Conservation (phyloP, 345 rosid species). For the Garcia nutans region DNA sequence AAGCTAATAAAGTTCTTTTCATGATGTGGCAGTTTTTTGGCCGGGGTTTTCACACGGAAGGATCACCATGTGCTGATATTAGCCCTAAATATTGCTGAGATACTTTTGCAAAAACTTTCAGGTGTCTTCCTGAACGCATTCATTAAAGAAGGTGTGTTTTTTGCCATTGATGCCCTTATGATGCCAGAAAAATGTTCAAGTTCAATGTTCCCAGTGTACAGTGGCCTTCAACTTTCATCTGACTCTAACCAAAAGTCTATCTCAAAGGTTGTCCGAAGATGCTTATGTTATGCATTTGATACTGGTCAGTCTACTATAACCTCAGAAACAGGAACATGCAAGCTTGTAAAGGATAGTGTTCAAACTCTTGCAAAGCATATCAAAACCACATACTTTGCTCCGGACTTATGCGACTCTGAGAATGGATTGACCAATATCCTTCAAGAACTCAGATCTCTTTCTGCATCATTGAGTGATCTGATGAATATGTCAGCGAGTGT, state of each 20-base stretch:
- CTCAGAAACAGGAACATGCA: conserved; percentile 53
- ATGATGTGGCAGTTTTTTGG: conserved; percentile 70
- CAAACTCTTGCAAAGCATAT: conserved; percentile 64
- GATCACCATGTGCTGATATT: conserved; percentile 74
- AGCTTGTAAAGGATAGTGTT: conserved; percentile 62
- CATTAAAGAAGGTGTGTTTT: conserved; percentile 81
- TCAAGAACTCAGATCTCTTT: conserved; percentile 61
- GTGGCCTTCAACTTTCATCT: conserved; percentile 44
- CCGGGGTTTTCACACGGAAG: conserved; percentile 79
- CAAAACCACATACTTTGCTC: conserved; percentile 54
- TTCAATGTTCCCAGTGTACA: conserved; percentile 39
- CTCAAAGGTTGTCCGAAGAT: conserved; percentile 51
- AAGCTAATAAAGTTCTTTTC: conserved; percentile 14
- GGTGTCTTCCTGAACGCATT: conserved; percentile 63
- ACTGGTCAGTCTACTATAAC: conserved; percentile 33
- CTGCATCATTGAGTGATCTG: conserved; percentile 56
- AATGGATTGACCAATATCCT: conserved; percentile 79
- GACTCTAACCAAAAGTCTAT: conserved; percentile 48
- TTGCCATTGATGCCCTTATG: conserved; percentile 64
- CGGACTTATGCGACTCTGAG: conserved; percentile 54
- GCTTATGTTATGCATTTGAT: conserved; percentile 81
- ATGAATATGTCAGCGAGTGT: conserved; percentile 32
- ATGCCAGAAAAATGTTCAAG: conserved; percentile 54
- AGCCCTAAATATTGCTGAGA: conserved; percentile 69
- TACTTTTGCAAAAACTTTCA: conserved; percentile 63